These are phyloP conservation scores for Sclerotinia sclerotiorum DNA, from an alignment of 2,329 filamentous ascomycete genomes.

Conservation along the genomic window DNA sequence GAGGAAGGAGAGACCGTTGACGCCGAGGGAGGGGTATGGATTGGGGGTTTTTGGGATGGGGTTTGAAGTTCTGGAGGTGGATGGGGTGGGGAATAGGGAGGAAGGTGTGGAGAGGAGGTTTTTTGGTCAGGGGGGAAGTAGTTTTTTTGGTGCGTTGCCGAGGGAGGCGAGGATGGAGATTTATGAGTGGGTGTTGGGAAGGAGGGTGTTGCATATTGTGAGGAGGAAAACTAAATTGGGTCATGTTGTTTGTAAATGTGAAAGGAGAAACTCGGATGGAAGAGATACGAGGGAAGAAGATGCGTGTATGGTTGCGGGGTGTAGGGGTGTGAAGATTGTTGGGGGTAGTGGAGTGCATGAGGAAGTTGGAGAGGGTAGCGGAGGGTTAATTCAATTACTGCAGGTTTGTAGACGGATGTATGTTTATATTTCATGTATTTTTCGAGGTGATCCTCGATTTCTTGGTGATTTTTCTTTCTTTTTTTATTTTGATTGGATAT, in stretches of 20 bases:
- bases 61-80: not conserved
- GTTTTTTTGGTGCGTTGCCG: slow-evolving; percentile 4
- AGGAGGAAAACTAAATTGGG: slow-evolving; percentile 25
- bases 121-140: slow-evolving; percentile 1
- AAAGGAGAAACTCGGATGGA: slow-evolving; percentile 15
- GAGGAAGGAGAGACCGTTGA: not conserved
- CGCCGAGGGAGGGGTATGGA: not conserved
- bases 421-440: not conserved
- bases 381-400: slow-evolving; percentile 26
- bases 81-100: not conserved
- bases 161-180: slow-evolving; percentile 25
- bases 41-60: not conserved
- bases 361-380: not conserved
- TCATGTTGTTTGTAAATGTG: slow-evolving; percentile 21
- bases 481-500: not conserved
- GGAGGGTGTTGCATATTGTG: slow-evolving; percentile 28
- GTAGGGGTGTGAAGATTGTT: slow-evolving; percentile 29
- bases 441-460: not conserved
- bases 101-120: not conserved
- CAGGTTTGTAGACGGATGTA: slow-evolving; percentile 34
- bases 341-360: slow-evolving; percentile 8
- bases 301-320: slow-evolving; percentile 25
- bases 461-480: not conserved
- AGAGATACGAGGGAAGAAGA: slow-evolving; percentile 19
- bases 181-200: slow-evolving; percentile 28